Conservation (phyloP, 208 protist species). For the Leishmania arabica region DNA sequence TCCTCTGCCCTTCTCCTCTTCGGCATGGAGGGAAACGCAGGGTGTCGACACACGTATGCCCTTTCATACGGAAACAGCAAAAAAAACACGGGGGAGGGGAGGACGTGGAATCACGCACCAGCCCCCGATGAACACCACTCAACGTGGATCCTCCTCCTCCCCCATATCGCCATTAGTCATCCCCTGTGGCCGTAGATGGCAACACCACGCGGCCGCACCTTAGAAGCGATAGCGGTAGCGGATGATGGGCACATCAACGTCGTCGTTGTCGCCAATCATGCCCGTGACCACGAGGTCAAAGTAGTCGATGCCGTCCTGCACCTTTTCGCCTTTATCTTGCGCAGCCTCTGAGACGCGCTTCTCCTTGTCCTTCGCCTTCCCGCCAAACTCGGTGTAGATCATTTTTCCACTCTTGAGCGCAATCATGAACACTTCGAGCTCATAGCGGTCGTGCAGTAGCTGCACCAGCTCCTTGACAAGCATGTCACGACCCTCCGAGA, state of each 20-base stretch:
- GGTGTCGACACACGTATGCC: neutral
- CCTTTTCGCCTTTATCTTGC: constrained; percentile 55
- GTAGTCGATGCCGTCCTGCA: constrained; percentile 67
- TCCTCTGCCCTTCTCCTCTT: neutral
- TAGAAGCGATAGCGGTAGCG: constrained; percentile 52
- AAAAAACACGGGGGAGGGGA: neutral
- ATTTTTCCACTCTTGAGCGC: constrained; percentile 83
- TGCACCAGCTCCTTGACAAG: constrained; percentile 93
- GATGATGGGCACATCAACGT: constrained; percentile 84
- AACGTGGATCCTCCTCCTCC: neutral
- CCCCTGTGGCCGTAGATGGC: neutral
- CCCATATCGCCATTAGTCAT: neutral
- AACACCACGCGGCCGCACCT: neutral
- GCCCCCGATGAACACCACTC: neutral
- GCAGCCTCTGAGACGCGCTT: constrained; percentile 64
- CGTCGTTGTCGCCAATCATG: constrained; percentile 73
- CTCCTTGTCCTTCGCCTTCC: constrained; percentile 72
- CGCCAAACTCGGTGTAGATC: constrained; percentile 82
- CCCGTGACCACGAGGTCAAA: constrained; percentile 76
- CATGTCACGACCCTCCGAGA: constrained; percentile 94
- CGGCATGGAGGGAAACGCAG: neutral
- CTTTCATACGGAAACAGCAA: neutral
- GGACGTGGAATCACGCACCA: neutral
- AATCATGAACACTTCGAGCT: constrained; percentile 95
- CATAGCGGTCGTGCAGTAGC: constrained; percentile 86